Conservation (phyloP, 2,329 filamentous ascomycete genomes). For the Grosmannia serpens region DNA sequence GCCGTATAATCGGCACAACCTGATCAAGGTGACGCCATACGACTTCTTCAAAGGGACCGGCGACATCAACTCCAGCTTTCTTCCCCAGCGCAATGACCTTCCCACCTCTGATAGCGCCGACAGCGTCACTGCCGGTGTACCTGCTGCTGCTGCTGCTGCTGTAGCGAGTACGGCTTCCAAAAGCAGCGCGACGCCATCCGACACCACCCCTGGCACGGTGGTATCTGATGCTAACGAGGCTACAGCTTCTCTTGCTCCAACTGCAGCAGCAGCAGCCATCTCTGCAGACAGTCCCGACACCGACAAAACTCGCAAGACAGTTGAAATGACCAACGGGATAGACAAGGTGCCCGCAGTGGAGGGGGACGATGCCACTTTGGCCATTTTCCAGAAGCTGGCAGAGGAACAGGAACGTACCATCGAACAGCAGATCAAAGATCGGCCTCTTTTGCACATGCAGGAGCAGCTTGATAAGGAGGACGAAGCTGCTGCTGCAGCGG, state of each 20-base stretch:
- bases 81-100: constrained; percentile 63
- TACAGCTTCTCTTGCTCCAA: not conserved
- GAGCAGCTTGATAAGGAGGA: constrained; percentile 81
- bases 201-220: not conserved
- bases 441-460: constrained; percentile 85
- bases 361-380: constrained; percentile 53
- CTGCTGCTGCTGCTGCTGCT: not conserved
- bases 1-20: constrained; percentile 77
- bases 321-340: constrained; percentile 4
- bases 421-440: constrained; percentile 77
- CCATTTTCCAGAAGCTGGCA: constrained; percentile 60
- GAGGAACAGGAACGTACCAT: constrained; percentile 80
- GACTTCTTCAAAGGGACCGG: constrained; percentile 98
- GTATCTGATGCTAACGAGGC: not conserved
- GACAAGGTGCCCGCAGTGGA: constrained; percentile 44
- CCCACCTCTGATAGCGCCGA: constrained; percentile 18
- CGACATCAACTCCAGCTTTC: constrained; percentile 95
- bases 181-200: not conserved
- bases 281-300: not conserved
- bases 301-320: not conserved
- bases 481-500: constrained; percentile 43
- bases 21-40: constrained; percentile 90
- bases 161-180: not conserved
- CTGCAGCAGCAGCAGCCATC: not conserved
- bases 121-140: not conserved